phyloP scores from a whole-genome alignment of 371 early-diverging fungal species.

The Capniomyces stellatus region DNA sequence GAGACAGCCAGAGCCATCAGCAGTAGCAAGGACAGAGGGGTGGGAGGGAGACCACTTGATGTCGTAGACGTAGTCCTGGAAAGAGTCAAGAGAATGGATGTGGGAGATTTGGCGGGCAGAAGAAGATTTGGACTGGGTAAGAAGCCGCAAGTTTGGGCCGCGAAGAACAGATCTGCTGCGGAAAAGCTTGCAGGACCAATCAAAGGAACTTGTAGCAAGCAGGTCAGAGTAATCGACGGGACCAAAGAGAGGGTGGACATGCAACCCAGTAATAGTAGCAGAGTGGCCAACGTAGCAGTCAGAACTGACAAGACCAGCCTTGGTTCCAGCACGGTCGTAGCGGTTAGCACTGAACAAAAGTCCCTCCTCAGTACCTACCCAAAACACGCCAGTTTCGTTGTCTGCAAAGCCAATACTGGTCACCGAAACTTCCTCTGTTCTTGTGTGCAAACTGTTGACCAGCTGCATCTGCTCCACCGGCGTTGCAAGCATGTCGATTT shows the following conservation, averaged over 20 bases:
- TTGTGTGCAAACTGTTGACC: slow-evolving; percentile 48
- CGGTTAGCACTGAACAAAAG: slow-evolving; percentile 78
- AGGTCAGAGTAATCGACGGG: slow-evolving; percentile 74
- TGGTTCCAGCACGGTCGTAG: slow-evolving; percentile 86
- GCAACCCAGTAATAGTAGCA: slow-evolving; percentile 74
- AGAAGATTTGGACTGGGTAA: background rate
- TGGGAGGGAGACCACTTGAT: slow-evolving; percentile 90
- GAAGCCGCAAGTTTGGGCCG: slow-evolving; percentile 23
- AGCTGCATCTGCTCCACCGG: slow-evolving; percentile 78
- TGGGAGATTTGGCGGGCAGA: slow-evolving; percentile 48
- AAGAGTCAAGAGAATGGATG: slow-evolving; percentile 74
- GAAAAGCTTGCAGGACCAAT: slow-evolving; percentile 95
- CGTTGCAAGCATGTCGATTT: slow-evolving; percentile 87
- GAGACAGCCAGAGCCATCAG: slow-evolving; percentile 78
- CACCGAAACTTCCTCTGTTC: slow-evolving; percentile 82
- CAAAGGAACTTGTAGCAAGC: slow-evolving; percentile 74
- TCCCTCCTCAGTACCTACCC: slow-evolving; percentile 95
- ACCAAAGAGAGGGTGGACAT: slow-evolving; percentile 74
- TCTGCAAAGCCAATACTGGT: slow-evolving; percentile 78
- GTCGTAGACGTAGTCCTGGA: slow-evolving; percentile 90
- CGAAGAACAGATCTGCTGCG: slow-evolving; percentile 40
- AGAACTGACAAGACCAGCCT: slow-evolving; percentile 76
- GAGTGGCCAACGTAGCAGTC: slow-evolving; percentile 76
- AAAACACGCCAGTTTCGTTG: slow-evolving; percentile 78
- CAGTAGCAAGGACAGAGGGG: slow-evolving; percentile 81